Percentiles rank a stretch among this genome's conserved stretches.
phyloP scores from a whole-genome alignment of 2,329 filamentous ascomycete species.

The Colletotrichum sublineola region DNA sequence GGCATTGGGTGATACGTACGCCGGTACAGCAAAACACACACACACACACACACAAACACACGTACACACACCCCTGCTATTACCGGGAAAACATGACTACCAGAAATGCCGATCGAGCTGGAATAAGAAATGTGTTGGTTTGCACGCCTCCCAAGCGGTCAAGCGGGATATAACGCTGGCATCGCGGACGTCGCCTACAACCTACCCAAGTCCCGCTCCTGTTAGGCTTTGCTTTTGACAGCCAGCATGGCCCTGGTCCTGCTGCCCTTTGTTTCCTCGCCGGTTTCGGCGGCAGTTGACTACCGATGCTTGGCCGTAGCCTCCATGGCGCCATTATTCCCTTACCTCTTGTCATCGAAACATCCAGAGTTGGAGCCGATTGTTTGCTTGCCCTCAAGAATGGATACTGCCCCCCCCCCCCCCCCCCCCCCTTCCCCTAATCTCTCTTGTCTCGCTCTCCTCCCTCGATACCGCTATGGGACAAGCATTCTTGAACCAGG shows the following conservation, averaged over 20 bases:
- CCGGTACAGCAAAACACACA: neutral
- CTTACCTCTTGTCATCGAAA: neutral
- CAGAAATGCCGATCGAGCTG: slow-evolving; percentile 11
- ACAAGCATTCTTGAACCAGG: neutral
- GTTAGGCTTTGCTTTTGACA: neutral
- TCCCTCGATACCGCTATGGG: neutral
- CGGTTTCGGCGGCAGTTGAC: neutral
- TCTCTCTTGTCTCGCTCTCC: neutral
- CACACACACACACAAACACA: too few relatives aligned
- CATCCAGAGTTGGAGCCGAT: neutral
- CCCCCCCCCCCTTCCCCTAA: neutral
- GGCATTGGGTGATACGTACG: neutral
- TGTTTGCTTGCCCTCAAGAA: neutral
- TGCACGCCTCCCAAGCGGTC: slow-evolving; percentile 6
- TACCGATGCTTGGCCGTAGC: neutral
- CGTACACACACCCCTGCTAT: too few relatives aligned
- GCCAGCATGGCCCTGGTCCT: neutral
- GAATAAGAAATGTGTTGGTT: slow-evolving; percentile 21
- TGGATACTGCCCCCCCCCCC: neutral
- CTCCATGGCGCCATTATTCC: neutral
- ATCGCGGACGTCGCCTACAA: slow-evolving; percentile 1
- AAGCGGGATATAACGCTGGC: neutral
- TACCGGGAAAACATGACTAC: slow-evolving; percentile 1
- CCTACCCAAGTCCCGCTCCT: neutral
- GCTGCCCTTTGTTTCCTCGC: neutral